A percentile compares a stretch with the other conserved stretches of the same genome.
These are phyloP conservation scores for Lupinus albus DNA, from an alignment of 306 rosid genomes.

Conservation along the genomic window DNA sequence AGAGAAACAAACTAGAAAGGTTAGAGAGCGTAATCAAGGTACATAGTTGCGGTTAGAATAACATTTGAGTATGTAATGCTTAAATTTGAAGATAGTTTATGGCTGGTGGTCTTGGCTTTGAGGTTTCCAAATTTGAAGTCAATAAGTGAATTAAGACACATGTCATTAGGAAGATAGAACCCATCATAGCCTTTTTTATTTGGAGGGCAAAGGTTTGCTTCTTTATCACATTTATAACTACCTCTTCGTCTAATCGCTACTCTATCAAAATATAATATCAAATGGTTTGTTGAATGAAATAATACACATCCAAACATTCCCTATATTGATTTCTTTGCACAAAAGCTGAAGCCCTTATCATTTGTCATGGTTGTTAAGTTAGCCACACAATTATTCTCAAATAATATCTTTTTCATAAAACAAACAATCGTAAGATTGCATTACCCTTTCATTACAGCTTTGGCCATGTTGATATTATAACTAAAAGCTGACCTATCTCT, in stretches of 20 bases:
- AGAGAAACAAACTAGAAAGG: slow-evolving; percentile 37
- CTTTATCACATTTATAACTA: slow-evolving; percentile 76
- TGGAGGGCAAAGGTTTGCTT: slow-evolving; percentile 61
- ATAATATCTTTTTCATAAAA: slow-evolving; percentile 27
- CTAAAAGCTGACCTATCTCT: slow-evolving; percentile 38
- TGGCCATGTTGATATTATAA: slow-evolving; percentile 38
- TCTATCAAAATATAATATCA: slow-evolving; percentile 70
- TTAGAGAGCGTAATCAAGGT: slow-evolving; percentile 49
- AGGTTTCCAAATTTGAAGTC: slow-evolving; percentile 43
- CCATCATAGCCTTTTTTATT: slow-evolving; percentile 40
- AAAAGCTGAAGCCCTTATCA: slow-evolving; percentile 21
- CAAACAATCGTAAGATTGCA: slow-evolving; percentile 44
- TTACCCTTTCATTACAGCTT: slow-evolving; percentile 58
- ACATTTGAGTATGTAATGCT: slow-evolving; percentile 59
- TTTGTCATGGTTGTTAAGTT: slow-evolving; percentile 54
- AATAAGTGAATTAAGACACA: slow-evolving; percentile 50
- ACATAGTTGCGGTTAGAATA: slow-evolving; percentile 56
- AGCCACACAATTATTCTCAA: slow-evolving; percentile 43
- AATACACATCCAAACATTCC: slow-evolving; percentile 33
- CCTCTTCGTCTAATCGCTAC: slow-evolving; percentile 60
- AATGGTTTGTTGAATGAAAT: slow-evolving; percentile 67
- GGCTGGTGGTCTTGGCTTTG: slow-evolving; percentile 41
- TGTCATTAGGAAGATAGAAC: slow-evolving; percentile 41
- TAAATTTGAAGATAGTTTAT: slow-evolving; percentile 48
- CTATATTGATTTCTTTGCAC: slow-evolving; percentile 29